Base-by-base conservation (phyloP, 129 eudicot species). In the Ambrosia artemisiifolia region DNA sequence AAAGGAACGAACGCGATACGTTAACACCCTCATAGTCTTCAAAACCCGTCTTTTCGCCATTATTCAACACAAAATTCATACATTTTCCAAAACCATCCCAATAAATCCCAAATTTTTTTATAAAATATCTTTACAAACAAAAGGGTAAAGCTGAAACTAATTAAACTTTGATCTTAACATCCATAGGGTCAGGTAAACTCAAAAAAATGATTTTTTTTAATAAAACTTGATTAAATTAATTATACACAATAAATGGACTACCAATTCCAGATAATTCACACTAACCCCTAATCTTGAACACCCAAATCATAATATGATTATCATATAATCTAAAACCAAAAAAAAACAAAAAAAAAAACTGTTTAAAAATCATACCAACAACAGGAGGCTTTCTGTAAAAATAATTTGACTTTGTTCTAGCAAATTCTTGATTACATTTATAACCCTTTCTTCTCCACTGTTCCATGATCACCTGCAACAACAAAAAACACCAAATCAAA, bases 401-500 rank as follows among this genome's bases (percentile, higher is more conserved):
- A 67, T 30, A 38, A 75, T 55, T 46, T 66, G 36, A 55, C 16
- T 55, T 75, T 7, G n/a, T 10, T 75, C 61, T 75, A 43, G 49
- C 36, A n/a, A 43, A 3, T 66, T 75, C 74, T 54, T 65, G 79
- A 65, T 65, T 75, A 65, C 42, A 65, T 34, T 40, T 54, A 53
- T 75, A 44, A 24, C 73, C 79, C 68, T 67, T 66, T 34, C 13
- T 56, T 43, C 74, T 67, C 80, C 74, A 75, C 35, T 42, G 12
- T 3, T 54, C 60, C 80, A 75, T 66, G 67, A 75, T 55, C 59
- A 55, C 80, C 80, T 75, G 50, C 79, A 75, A 66, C 19, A 75
- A 28, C 4, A 57, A 8, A 2, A 56, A 75, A 28, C 2, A 59
- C 10, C 17, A 75, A 61, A 11, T 6, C 64, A 35, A 44, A 3